phyloP scores from a whole-genome alignment of 1,284 basidiomycete species.

The Bondarzewia mesenterica region DNA sequence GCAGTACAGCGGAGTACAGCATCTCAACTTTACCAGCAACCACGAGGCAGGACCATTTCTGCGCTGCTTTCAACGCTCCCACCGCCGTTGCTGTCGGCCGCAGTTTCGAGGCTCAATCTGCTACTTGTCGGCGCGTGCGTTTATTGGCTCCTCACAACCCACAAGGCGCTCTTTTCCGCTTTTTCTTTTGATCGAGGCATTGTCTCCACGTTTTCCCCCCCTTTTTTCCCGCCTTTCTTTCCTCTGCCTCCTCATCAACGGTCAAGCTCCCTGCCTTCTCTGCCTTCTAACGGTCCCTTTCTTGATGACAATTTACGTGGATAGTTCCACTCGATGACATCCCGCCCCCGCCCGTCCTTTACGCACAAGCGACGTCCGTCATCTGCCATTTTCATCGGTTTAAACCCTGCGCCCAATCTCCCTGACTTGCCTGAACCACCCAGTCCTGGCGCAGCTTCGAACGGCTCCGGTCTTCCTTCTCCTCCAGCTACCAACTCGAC shows the following conservation, averaged over 20 bases:
- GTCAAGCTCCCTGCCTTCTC: background rate
- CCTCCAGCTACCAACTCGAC: conserved; percentile 77
- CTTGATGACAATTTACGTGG: background rate
- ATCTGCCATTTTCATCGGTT: conserved; percentile 40
- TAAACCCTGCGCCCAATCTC: conserved; percentile 27
- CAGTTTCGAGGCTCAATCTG: background rate
- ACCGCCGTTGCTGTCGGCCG: background rate
- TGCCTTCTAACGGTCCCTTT: background rate
- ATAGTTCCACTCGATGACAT: background rate
- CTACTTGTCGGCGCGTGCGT: background rate
- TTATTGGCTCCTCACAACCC: background rate
- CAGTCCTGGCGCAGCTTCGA: conserved; percentile 42
- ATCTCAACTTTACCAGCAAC: background rate
- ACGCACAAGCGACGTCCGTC: conserved; percentile 28
- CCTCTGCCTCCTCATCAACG: background rate
- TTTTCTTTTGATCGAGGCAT: background rate
- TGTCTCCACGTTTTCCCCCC: background rate
- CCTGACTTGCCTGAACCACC: conserved; percentile 67
- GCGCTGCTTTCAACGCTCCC: background rate
- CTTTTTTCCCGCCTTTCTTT: background rate
- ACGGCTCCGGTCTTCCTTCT: conserved; percentile 60
- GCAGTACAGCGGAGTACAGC: too few relatives aligned
- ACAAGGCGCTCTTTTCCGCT: background rate
- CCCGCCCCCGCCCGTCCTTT: conserved; percentile 17
- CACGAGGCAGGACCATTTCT: background rate